Base-by-base conservation (phyloP, 345 rosid genomes). In the Microcos paniculata region DNA sequence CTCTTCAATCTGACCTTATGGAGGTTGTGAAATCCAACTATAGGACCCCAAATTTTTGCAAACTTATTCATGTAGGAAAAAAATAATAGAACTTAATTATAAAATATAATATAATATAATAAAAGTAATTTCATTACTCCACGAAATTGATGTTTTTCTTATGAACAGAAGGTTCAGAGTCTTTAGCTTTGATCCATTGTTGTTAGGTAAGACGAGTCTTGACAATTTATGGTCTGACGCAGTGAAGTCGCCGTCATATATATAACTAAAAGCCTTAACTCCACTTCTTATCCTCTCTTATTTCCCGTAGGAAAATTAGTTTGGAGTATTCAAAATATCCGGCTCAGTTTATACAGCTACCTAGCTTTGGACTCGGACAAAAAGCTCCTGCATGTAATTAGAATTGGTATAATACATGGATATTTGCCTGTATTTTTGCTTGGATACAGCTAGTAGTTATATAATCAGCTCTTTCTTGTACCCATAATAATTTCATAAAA, bases 181-280 rank as follows among this genome's bases (percentile, higher is more conserved):
- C 12, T 16, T 0, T 53, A 2, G 14, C 6, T 56, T 23, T 23
- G 31, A 57, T 24, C 6, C 40, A 10, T 5, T 23, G 30, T 21
- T 56, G 70, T 65, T 65, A 43, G 52, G 51, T 66, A 45, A 43
- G 70, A 12, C 12, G 18, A 64, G 70, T 43, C 70, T 40, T 64
- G 70, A 65, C 42, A 21, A 43, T 42, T 65, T 65, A 65, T 43
- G 48, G 52, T 38, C 33, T 14, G 52, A 65, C 53, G 70, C 33
- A 43, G 70, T 65, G 43, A 65, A 65, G 52, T 65, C 70, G 33
- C 70, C 52, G 23, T 65, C 70, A 23, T 43, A 65, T 65, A 35
- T 35, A 35, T 48, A 23, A 23, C 52, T 14, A 65, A 23, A 43
- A 21, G 30, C 19, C 70, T 42, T 40, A n/a, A 40, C 8, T n/a